Conservation (phyloP, 352 stramenopile species). For the Phytophthora pistaciae region DNA sequence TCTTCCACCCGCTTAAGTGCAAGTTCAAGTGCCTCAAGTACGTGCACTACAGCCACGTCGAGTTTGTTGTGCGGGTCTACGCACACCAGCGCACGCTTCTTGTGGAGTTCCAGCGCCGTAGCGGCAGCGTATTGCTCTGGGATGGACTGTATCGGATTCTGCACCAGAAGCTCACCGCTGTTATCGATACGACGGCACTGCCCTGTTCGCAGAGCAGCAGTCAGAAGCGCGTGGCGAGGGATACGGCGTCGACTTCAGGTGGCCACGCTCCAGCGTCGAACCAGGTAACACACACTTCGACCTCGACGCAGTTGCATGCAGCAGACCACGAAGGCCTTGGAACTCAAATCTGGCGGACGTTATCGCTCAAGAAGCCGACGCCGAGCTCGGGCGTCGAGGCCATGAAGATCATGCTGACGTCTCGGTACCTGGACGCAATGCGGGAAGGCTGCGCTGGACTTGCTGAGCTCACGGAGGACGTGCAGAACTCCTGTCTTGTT, state of each 20-base stretch:
- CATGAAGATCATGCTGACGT: conserved; percentile 90
- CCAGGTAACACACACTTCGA: neutral
- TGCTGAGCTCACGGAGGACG: conserved; percentile 74
- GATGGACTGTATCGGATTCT: conserved; percentile 83
- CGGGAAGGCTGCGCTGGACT: conserved; percentile 79
- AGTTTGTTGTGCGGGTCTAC: conserved; percentile 84
- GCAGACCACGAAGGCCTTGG: conserved; percentile 57
- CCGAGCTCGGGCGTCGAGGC: conserved; percentile 77
- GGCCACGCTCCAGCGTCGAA: neutral
- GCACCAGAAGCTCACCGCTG: conserved; percentile 61
- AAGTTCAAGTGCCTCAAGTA: conserved; percentile 92
- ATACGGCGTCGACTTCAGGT: conserved; percentile 6
- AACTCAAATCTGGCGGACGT: conserved; percentile 67
- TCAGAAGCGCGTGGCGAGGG: conserved; percentile 58
- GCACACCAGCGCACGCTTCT: conserved; percentile 53
- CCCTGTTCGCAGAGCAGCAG: conserved; percentile 75
- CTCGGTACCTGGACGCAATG: conserved; percentile 73
- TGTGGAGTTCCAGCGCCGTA: conserved; percentile 82
- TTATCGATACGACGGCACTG: conserved; percentile 56
- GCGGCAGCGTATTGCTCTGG: conserved; percentile 80
- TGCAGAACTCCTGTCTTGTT: conserved; percentile 69
- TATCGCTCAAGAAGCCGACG: conserved; percentile 53
- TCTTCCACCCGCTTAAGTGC: conserved; percentile 77
- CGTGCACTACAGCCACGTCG: conserved; percentile 84
- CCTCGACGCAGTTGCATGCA: conserved; percentile 5